phyloP scores from a whole-genome alignment of 768 basidiomycete species.

The Suillus occidentalis region DNA sequence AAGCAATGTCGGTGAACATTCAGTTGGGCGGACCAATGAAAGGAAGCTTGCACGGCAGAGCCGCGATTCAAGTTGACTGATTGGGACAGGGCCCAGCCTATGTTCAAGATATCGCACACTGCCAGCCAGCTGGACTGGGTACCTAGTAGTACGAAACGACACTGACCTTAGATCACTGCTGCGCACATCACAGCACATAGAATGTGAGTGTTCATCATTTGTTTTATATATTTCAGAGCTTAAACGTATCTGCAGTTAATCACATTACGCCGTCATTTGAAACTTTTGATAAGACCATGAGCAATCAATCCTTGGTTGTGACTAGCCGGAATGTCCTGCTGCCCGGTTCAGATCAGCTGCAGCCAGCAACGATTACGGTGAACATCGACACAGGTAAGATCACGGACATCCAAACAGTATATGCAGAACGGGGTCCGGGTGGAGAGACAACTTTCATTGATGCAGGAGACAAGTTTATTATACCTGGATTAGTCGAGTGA shows the following conservation, averaged over 20 bases:
- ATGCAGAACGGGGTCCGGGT: constrained; percentile 17
- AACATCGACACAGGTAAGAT: constrained; percentile 64
- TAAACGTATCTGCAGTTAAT: background rate
- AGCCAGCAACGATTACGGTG: constrained; percentile 67
- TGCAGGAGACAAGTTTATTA: constrained; percentile 55
- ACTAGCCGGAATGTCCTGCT: constrained; percentile 58
- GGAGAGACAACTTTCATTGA: constrained; percentile 38
- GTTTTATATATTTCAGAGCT: background rate
- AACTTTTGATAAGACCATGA: background rate
- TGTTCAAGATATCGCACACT: background rate
- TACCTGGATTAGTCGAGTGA: constrained; percentile 84
- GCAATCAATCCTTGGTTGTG: constrained; percentile 37
- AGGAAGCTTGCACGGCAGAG: background rate
- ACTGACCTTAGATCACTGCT: background rate
- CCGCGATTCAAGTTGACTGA: background rate
- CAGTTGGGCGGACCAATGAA: background rate
- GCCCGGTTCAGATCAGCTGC: constrained; percentile 46
- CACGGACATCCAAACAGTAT: constrained; percentile 42
- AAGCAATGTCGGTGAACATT: background rate
- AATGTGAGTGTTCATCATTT: background rate
- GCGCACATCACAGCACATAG: background rate
- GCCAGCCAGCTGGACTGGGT: background rate
- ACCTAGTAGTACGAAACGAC: background rate
- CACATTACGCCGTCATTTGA: background rate
- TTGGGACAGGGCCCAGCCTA: background rate